Conservation (phyloP, 441 rosid species). For the Populus hybrid region DNA sequence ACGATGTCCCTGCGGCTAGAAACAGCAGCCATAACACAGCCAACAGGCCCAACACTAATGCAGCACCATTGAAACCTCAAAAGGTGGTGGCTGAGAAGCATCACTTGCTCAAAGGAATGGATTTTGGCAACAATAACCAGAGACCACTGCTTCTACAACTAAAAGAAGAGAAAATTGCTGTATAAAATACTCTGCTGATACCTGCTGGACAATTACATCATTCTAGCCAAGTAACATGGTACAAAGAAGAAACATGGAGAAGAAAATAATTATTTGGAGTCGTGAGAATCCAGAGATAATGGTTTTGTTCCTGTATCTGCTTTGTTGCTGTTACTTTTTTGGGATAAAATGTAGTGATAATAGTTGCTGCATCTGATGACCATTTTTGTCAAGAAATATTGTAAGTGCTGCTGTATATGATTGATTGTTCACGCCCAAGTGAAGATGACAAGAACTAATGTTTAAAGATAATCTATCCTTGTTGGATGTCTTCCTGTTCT, state of each 20-base stretch:
- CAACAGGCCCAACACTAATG: constrained; percentile 18
- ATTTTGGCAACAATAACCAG: constrained; percentile 44
- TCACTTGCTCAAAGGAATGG: constrained; percentile 44
- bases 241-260: constrained; percentile 1
- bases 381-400: constrained; percentile 3
- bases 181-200: constrained; percentile 18
- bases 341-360: constrained; percentile 9
- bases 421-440: constrained; percentile 1
- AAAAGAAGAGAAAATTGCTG: constrained; percentile 63
- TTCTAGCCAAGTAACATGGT: constrained; percentile 11
- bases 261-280: not conserved
- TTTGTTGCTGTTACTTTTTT: not conserved
- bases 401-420: constrained; percentile 21
- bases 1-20: constrained; percentile 65
- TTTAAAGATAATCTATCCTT: not conserved
- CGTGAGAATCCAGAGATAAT: not conserved
- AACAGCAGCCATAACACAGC: constrained; percentile 43
- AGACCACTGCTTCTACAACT: constrained; percentile 57
- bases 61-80: constrained; percentile 30
- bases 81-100: constrained; percentile 38
- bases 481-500: not conserved
- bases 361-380: constrained; percentile 6
- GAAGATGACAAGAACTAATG: constrained; percentile 5
- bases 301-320: not conserved
- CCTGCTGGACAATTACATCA: not conserved